Percentiles rank a stretch among this genome's conserved stretches.
phyloP scores from a whole-genome alignment of 106 monocot species.

The Ottelia alismoides region DNA sequence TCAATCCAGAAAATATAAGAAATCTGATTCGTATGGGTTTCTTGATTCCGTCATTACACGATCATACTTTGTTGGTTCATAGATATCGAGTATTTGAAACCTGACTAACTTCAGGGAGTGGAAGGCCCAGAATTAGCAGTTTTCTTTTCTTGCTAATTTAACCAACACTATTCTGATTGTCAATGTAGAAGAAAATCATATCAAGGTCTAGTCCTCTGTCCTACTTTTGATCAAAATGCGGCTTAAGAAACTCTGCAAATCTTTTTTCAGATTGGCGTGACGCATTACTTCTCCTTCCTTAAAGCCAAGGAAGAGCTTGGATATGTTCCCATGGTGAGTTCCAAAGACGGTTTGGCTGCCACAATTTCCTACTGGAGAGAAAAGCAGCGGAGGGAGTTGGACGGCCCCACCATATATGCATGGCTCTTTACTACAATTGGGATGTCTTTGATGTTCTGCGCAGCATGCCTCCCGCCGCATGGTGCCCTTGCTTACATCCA shows the following conservation, averaged over 20 bases:
- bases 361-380: slow-evolving; percentile 83
- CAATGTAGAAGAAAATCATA: too few relatives aligned
- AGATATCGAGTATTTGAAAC: too few relatives aligned
- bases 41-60: too few relatives aligned
- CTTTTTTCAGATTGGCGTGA: slow-evolving; percentile 75
- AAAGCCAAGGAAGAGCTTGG: slow-evolving; percentile 89
- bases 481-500: slow-evolving; percentile 36
- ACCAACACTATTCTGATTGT: too few relatives aligned
- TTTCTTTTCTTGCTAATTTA: too few relatives aligned
- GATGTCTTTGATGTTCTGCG: slow-evolving; percentile 44
- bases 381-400: slow-evolving; percentile 57
- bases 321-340: slow-evolving; percentile 69
- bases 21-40: too few relatives aligned
- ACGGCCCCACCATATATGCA: slow-evolving; percentile 52
- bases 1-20: too few relatives aligned
- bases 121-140: too few relatives aligned
- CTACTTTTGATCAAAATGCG: not conserved
- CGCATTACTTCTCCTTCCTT: slow-evolving; percentile 82
- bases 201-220: not conserved
- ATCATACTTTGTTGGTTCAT: too few relatives aligned
- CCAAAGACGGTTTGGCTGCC: slow-evolving; percentile 50
- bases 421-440: slow-evolving; percentile 40
- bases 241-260: too few relatives aligned
- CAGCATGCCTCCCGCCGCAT: slow-evolving; percentile 53
- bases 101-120: too few relatives aligned